phyloP scores from a whole-genome alignment of 2,329 filamentous ascomycete species.

The Purpureocillium takamizusanense region DNA sequence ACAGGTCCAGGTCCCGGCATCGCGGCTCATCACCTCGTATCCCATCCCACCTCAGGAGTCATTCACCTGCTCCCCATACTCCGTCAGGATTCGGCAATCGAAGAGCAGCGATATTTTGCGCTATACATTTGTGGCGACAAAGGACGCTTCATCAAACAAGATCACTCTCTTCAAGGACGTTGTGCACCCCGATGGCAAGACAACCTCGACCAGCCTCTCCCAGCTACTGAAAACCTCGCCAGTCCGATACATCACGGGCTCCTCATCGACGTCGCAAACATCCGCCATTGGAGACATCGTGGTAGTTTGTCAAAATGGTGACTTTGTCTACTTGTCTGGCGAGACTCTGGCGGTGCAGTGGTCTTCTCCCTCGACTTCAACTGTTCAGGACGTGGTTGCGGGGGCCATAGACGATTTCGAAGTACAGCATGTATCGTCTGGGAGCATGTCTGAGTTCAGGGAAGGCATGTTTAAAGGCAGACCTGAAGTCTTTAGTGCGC shows the following conservation, averaged over 20 bases:
- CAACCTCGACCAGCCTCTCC: conserved; percentile 39
- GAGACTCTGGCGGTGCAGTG: conserved; percentile 32
- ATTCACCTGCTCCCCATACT: conserved; percentile 54
- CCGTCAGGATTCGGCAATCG: conserved; percentile 42
- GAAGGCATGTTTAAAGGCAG: conserved; percentile 47
- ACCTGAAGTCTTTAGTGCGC: conserved; percentile 40
- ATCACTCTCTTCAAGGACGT: conserved; percentile 52
- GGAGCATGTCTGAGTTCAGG: conserved; percentile 36
- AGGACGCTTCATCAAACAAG: conserved; percentile 36
- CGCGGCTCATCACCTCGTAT: conserved; percentile 56
- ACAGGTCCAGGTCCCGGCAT: conserved; percentile 43
- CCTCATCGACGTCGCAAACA: conserved; percentile 15
- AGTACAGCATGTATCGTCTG: conserved; percentile 41
- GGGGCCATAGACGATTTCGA: conserved; percentile 25
- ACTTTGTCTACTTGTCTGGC: conserved; percentile 50
- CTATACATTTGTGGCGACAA: conserved; percentile 53
- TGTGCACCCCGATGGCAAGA: conserved; percentile 40
- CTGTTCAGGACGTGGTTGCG: conserved; percentile 24
- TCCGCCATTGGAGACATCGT: conserved; percentile 33
- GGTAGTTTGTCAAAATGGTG: conserved; percentile 50
- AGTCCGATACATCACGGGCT: conserved; percentile 24
- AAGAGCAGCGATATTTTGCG: conserved; percentile 40
- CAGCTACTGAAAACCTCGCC: conserved; percentile 30
- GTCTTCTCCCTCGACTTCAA: conserved; percentile 22
- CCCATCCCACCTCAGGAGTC: conserved; percentile 56